Percentiles rank a stretch among this genome's conserved stretches.
Conservation (phyloP, 306 rosid species). For the Ormosia emarginata region DNA sequence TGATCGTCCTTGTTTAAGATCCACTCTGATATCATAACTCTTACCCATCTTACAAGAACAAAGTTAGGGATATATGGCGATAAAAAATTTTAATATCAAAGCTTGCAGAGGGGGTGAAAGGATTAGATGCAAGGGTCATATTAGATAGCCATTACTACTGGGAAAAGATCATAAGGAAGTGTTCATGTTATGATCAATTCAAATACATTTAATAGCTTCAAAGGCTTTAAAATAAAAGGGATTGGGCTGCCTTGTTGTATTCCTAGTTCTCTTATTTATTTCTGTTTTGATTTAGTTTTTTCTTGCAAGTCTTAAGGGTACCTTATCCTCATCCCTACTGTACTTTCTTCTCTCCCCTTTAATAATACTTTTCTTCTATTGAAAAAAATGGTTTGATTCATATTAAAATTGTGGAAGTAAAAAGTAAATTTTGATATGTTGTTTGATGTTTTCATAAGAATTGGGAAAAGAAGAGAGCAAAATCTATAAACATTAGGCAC, state of each 20-base stretch:
- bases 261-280: background rate
- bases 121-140: background rate
- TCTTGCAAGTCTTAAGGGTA: background rate
- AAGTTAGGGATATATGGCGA: background rate
- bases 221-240: background rate
- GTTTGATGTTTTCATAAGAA: background rate
- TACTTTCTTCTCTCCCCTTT: background rate
- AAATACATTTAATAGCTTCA: background rate
- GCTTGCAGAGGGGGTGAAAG: background rate
- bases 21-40: background rate
- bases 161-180: background rate
- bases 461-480: background rate
- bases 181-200: background rate
- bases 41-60: background rate
- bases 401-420: background rate
- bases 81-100: background rate
- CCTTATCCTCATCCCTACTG: background rate
- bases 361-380: background rate
- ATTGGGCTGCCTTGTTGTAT: background rate
- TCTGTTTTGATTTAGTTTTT: background rate
- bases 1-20: slow-evolving; percentile 1
- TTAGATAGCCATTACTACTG: background rate
- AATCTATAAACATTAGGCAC: background rate
- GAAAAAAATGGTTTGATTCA: background rate
- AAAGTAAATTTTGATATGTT: background rate